Base-by-base conservation (phyloP, 768 basidiomycete species). In the Suillus tomentosus region DNA sequence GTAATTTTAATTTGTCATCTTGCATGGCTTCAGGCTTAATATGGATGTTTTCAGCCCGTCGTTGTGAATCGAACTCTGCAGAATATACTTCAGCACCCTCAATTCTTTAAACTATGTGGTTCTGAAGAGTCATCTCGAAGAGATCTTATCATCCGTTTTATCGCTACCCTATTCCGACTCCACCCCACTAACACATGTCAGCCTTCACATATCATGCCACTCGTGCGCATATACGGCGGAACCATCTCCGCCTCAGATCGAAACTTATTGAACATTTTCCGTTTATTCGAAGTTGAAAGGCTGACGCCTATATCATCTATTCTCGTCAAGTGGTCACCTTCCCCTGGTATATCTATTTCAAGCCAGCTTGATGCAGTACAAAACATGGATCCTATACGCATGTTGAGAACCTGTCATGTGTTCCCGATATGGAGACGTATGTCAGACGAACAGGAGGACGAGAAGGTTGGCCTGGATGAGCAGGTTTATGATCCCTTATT, bases 111-210 rank as follows among this genome's bases (percentile, higher is more conserved):
- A 53, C 62, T 84, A 14, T 83, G 82, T 51, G 47, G 62, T 64
- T n/a, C 71, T 68, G 67, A 69, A 14, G 63, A 56, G 17, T 62
- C 71, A 5, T 66, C 72, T 5, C 70, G 75, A 37, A 81, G 87
- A 24, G 79, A 83, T 27, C 76, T 80, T 3, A 71, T 91, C 36
- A 79, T 89, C 43, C 68, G 76, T n/a, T 74, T 92, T 1, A 76
- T 96, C 4, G 80, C 86, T 53, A 75, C 78, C 3, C 80, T 96
- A 2, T 97, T 96, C 79, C 74, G 83, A 62, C 81, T 89, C 15
- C 88, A 95, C 70, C 92, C 95, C 0, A 76, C 81, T 14, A 94
- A 94, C 69, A 90, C 94, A 2, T 96, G 92, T 70, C 96, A 96
- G 72, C 82, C 88, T 11, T 89, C 85, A 3, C 93, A 96, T 67